Conservation (phyloP, 2,329 filamentous ascomycete species). For the Aspergillus vadensis region DNA sequence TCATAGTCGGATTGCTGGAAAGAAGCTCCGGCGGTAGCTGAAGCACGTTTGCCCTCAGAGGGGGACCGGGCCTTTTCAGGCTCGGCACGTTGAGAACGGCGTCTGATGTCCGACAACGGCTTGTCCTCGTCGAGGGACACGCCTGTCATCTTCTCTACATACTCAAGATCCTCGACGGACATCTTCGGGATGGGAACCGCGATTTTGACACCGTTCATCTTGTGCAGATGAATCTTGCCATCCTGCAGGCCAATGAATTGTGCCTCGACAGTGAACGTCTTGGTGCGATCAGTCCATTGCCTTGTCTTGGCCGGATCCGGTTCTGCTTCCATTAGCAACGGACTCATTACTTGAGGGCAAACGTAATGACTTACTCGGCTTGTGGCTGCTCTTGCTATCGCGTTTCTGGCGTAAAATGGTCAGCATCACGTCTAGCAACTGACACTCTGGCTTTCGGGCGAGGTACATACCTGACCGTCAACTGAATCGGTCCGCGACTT, state of each 20-base stretch:
- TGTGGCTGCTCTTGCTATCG: slow-evolving; percentile 68
- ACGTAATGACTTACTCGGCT: slow-evolving; percentile 66
- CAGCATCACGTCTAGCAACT: slow-evolving; percentile 57
- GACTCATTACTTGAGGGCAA: background rate
- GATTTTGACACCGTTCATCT: slow-evolving; percentile 97
- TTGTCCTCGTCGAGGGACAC: slow-evolving; percentile 89
- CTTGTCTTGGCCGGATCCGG: slow-evolving; percentile 81
- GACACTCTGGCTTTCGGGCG: slow-evolving; percentile 45
- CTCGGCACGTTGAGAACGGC: slow-evolving; percentile 35
- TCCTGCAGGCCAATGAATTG: slow-evolving; percentile 94
- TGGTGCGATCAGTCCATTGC: slow-evolving; percentile 92
- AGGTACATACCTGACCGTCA: slow-evolving; percentile 68
- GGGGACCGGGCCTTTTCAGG: slow-evolving; percentile 35
- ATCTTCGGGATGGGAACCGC: slow-evolving; percentile 94
- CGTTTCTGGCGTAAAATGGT: slow-evolving; percentile 65
- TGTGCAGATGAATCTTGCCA: slow-evolving; percentile 96
- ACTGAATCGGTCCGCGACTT: slow-evolving; percentile 58
- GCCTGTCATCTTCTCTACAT: slow-evolving; percentile 85
- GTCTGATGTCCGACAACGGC: slow-evolving; percentile 78
- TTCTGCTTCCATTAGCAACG: slow-evolving; percentile 53
- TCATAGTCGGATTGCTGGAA: slow-evolving; percentile 69
- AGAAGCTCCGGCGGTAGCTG: slow-evolving; percentile 35
- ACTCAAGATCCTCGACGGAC: slow-evolving; percentile 92
- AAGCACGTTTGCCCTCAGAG: slow-evolving; percentile 38
- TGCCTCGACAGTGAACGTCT: slow-evolving; percentile 95